phyloP scores from a whole-genome alignment of 805 yeast genomes.

The Zygosaccharomyces bailii region DNA sequence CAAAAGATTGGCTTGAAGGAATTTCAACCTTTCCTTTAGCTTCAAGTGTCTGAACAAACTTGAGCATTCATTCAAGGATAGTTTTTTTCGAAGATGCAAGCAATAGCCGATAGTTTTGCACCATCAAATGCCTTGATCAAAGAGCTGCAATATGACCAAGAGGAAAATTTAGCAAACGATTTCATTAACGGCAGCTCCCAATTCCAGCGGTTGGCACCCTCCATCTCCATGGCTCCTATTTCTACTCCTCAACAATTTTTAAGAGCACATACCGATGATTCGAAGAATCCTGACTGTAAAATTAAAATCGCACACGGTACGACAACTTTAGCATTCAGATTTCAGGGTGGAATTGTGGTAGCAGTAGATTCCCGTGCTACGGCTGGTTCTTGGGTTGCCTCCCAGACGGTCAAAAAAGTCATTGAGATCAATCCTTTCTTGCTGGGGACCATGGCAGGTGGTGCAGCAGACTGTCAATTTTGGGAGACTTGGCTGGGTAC shows the following conservation, averaged over 20 bases:
- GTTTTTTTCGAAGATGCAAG: slow-evolving; percentile 29
- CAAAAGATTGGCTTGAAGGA: no score
- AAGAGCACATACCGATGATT: slow-evolving; percentile 97
- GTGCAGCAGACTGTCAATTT: slow-evolving; percentile 98
- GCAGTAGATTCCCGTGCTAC: slow-evolving; percentile 99
- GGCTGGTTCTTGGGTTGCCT: slow-evolving; percentile 96
- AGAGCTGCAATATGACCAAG: slow-evolving; percentile 32
- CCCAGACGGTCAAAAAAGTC: slow-evolving; percentile 96
- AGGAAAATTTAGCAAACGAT: slow-evolving; percentile 36
- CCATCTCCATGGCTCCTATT: slow-evolving; percentile 73
- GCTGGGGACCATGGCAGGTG: slow-evolving; percentile 98
- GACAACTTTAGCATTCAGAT: slow-evolving; percentile 95
- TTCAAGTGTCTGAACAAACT: neutral
- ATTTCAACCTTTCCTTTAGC: neutral
- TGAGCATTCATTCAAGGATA: neutral
- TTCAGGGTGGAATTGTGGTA: slow-evolving; percentile 90
- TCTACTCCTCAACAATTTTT: slow-evolving; percentile 87
- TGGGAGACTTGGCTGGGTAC: slow-evolving; percentile 99
- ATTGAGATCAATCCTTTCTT: slow-evolving; percentile 93
- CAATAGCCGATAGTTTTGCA: slow-evolving; percentile 33
- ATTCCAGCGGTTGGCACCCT: slow-evolving; percentile 46
- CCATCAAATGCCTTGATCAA: slow-evolving; percentile 23
- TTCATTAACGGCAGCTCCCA: slow-evolving; percentile 34
- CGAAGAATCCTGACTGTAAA: slow-evolving; percentile 85
- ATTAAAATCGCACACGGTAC: slow-evolving; percentile 98